Conservation (phyloP, 2,329 filamentous ascomycete genomes). For the Fusarium metavorans region DNA sequence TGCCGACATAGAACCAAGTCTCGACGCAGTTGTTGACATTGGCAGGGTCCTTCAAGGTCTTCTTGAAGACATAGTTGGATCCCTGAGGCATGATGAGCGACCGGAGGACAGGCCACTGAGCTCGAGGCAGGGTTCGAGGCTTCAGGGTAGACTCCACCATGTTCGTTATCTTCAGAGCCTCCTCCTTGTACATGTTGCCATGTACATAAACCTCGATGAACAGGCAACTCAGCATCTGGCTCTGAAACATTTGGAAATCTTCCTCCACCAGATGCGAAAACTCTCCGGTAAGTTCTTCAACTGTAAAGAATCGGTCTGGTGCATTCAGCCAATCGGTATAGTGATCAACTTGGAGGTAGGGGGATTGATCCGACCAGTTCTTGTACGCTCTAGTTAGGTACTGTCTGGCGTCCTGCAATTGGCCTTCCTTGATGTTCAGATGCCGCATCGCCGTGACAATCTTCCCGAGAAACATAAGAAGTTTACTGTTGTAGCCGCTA, state of each 20-base stretch:
- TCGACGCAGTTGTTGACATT: too few species aligned
- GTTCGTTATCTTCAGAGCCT: conserved; percentile 86
- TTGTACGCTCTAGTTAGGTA: conserved; percentile 79
- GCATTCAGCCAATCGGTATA: conserved; percentile 84
- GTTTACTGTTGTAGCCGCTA: conserved; percentile 95
- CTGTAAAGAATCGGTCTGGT: conserved; percentile 78
- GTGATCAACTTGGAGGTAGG: conserved; percentile 88
- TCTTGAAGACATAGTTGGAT: too few species aligned
- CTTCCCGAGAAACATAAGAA: conserved; percentile 89
- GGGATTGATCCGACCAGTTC: conserved; percentile 89
- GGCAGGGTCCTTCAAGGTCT: too few species aligned
- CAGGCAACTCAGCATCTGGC: conserved; percentile 81
- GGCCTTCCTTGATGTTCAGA: conserved; percentile 84
- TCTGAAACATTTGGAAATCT: too few species aligned
- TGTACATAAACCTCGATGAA: conserved; percentile 91
- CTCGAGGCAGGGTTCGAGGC: conserved; percentile 77
- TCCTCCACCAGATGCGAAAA: too few species aligned
- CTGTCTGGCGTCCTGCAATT: conserved; percentile 93
- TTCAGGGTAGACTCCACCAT: conserved; percentile 83
- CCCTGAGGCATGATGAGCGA: too few species aligned
- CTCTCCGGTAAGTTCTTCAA: conserved; percentile 76
- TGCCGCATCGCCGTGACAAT: conserved; percentile 87
- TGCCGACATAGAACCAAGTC: too few species aligned
- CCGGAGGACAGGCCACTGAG: conserved; percentile 64
- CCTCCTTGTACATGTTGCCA: conserved; percentile 94